Conservation (phyloP, 1,139 yeast genomes). For the Petasospora fabianii region DNA sequence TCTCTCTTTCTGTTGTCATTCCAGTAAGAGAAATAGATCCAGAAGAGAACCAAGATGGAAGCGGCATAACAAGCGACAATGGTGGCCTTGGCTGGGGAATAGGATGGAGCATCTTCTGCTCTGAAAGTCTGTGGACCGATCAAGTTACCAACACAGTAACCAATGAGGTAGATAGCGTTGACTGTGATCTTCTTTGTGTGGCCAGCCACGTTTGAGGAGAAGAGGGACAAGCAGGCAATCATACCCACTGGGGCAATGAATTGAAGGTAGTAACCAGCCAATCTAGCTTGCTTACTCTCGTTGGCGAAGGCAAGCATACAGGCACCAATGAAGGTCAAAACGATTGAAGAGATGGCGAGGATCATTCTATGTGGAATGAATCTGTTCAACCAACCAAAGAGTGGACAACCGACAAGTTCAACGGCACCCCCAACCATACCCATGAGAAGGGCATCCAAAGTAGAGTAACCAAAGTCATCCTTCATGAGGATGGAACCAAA, state of each 20-base stretch:
- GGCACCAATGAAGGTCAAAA: slow-evolving; percentile 26
- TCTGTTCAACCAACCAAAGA: not conserved
- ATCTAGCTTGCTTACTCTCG: not conserved
- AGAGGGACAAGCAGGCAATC: not conserved
- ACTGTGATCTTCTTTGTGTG: slow-evolving; percentile 1
- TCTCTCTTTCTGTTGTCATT: slow-evolving; percentile 31
- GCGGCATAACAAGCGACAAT: not conserved
- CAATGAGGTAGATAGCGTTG: slow-evolving; percentile 1
- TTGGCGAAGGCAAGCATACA: slow-evolving; percentile 23
- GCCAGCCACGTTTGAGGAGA: slow-evolving; percentile 2
- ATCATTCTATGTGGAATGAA: slow-evolving; percentile 16
- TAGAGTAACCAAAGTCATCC: not conserved
- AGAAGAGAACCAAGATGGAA: slow-evolving; percentile 21
- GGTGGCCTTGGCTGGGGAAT: not conserved
- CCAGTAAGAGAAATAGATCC: slow-evolving; percentile 12
- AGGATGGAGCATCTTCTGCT: not conserved
- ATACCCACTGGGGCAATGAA: slow-evolving; percentile 21
- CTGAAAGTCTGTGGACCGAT: slow-evolving; percentile 3
- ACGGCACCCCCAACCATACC: slow-evolving; percentile 1
- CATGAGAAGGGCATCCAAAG: not conserved
- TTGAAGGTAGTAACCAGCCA: not conserved
- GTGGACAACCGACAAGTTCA: slow-evolving; percentile 1
- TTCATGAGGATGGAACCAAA: slow-evolving; percentile 1
- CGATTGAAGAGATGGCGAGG: slow-evolving; percentile 14
- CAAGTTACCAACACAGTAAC: slow-evolving; percentile 2